A percentile compares a stretch with the other conserved stretches of the same genome.
Evolutionary conservation across 148 eudicot genomes (phyloP).

Genomic region (Oxyria digyna): DNA sequence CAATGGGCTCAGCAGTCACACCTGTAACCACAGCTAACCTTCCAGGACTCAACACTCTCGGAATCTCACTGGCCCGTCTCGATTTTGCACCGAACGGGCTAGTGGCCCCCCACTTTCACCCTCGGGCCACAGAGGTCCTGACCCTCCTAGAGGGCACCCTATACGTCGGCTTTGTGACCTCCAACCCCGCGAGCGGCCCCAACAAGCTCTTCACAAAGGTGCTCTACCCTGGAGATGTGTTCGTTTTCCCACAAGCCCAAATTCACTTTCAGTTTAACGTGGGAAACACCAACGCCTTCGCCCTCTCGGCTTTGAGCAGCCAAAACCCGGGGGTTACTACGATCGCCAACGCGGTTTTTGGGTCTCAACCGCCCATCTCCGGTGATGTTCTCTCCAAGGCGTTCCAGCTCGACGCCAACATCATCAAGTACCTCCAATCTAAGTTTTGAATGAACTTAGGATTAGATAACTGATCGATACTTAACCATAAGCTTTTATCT

Average conservation of each 20-base stretch:
- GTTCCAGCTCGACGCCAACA: background rate
- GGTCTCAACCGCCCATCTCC: background rate
- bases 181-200: constrained; percentile 4
- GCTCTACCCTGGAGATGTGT: constrained; percentile 15
- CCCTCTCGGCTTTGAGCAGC: background rate
- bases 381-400: background rate
- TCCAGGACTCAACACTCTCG: background rate
- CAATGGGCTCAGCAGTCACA: background rate
- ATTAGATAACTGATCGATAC: no score
- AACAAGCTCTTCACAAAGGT: constrained; percentile 14
- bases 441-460: background rate
- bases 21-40: background rate
- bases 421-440: constrained; percentile 2
- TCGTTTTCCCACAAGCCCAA: constrained; percentile 16
- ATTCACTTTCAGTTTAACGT: constrained; percentile 16
- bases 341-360: background rate
- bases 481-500: no score
- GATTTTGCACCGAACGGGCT: constrained; percentile 9
- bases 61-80: background rate
- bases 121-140: background rate
- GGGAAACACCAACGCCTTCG: background rate
- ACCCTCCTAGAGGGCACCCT: background rate
- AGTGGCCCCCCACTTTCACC: constrained; percentile 7
- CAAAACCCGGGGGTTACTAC: background rate
- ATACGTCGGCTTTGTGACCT: background rate